phyloP scores from a whole-genome alignment of 1,284 basidiomycete species.

The Microstroma glucosiphilum region DNA sequence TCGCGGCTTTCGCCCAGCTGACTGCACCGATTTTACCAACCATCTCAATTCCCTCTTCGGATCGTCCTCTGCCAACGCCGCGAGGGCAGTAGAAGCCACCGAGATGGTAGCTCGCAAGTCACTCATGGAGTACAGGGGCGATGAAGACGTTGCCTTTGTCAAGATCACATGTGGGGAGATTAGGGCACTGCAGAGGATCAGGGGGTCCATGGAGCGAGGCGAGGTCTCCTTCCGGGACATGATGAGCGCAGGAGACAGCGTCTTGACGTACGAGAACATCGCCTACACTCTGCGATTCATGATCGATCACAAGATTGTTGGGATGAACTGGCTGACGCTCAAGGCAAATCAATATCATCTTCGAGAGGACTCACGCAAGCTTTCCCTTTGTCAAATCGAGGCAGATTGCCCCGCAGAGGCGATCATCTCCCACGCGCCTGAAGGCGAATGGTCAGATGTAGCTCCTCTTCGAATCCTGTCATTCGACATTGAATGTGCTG shows the following conservation, averaged over 20 bases:
- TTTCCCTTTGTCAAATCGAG: conserved; percentile 48
- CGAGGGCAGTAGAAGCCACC: conserved; percentile 27
- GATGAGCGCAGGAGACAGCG: conserved; percentile 37
- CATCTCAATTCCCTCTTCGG: conserved; percentile 29
- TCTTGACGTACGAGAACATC: conserved; percentile 47
- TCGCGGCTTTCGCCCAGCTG: conserved; percentile 35
- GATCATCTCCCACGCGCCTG: conserved; percentile 40
- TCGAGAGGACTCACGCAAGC: conserved; percentile 25
- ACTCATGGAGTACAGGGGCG: conserved; percentile 45
- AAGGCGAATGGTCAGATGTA: conserved; percentile 47
- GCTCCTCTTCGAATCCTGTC: conserved; percentile 48
- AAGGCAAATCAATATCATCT: conserved; percentile 40
- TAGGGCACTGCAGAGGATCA: conserved; percentile 36
- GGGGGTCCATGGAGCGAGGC: conserved; percentile 45
- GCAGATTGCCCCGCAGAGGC: conserved; percentile 41
- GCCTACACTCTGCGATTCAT: conserved; percentile 49
- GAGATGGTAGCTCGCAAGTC: conserved; percentile 39
- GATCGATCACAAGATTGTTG: conserved; percentile 48
- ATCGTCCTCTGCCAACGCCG: conserved; percentile 26
- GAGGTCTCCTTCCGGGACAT: conserved; percentile 46
- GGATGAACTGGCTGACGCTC: conserved; percentile 49
- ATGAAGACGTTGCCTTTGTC: conserved; percentile 45
- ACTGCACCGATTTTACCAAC: conserved; percentile 44
- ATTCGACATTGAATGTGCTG: conserved; percentile 50
- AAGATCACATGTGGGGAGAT: conserved; percentile 42